phyloP scores from a whole-genome alignment of 352 stramenopile genomes.

The Phytophthora cryptogea region DNA sequence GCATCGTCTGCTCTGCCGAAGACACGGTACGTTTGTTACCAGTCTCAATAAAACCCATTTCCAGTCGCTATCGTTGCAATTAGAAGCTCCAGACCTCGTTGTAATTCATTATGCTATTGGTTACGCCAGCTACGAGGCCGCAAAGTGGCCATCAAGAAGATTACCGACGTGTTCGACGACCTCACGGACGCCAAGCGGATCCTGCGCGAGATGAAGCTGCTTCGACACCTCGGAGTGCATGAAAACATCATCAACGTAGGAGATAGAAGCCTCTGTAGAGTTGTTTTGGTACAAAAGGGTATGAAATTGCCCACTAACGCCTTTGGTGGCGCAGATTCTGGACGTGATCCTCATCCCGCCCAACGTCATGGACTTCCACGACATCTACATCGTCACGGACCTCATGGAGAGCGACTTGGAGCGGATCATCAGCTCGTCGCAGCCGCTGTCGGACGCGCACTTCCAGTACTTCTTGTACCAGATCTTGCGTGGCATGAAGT shows the following conservation, averaged over 20 bases:
- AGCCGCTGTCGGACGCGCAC: slow-evolving; percentile 85
- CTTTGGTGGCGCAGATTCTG: slow-evolving; percentile 56
- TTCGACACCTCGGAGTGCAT: slow-evolving; percentile 90
- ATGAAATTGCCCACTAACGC: slow-evolving; percentile 1
- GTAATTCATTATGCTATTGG: slow-evolving; percentile 6
- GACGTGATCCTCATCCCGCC: slow-evolving; percentile 83
- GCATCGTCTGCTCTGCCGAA: slow-evolving; percentile 92
- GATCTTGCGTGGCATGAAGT: slow-evolving; percentile 95
- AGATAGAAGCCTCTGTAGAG: slow-evolving; percentile 2
- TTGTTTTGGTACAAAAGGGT: slow-evolving; percentile 7
- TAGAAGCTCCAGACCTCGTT: slow-evolving; percentile 8
- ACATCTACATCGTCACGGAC: slow-evolving; percentile 93
- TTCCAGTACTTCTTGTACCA: slow-evolving; percentile 93
- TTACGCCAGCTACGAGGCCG: slow-evolving; percentile 65
- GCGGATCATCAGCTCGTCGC: slow-evolving; percentile 90
- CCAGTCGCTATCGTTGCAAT: not conserved
- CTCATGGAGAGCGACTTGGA: slow-evolving; percentile 93
- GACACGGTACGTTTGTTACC: slow-evolving; percentile 69
- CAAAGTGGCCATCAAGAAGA: slow-evolving; percentile 93
- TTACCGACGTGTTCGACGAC: slow-evolving; percentile 92
- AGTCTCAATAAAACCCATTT: not conserved
- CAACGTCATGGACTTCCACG: slow-evolving; percentile 85
- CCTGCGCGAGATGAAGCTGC: slow-evolving; percentile 92
- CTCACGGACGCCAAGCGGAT: slow-evolving; percentile 94
- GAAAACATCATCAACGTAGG: slow-evolving; percentile 91